Evolutionary conservation across 352 stramenopile genomes (phyloP).

Genomic region (Phytophthora sojae): DNA sequence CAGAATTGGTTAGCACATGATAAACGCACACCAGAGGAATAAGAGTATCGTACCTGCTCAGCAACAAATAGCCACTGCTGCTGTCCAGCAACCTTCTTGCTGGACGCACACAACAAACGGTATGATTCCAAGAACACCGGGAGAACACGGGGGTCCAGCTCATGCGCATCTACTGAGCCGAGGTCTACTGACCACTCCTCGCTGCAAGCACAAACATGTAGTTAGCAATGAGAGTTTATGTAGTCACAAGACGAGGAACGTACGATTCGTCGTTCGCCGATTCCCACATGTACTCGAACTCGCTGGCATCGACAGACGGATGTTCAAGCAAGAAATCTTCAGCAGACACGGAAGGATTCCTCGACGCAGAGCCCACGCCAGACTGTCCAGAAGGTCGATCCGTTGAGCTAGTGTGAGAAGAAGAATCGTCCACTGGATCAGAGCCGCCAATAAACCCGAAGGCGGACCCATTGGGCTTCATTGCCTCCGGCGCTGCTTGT

Average conservation of each 20-base stretch:
- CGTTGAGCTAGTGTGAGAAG: slow-evolving; percentile 51
- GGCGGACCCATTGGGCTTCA: slow-evolving; percentile 52
- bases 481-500: slow-evolving; percentile 21
- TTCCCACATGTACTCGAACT: slow-evolving; percentile 84
- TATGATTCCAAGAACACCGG: slow-evolving; percentile 69
- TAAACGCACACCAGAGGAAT: neutral
- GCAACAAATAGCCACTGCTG: slow-evolving; percentile 84
- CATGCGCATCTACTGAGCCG: slow-evolving; percentile 44
- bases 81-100: slow-evolving; percentile 77
- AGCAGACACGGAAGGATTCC: slow-evolving; percentile 42
- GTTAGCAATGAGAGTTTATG: slow-evolving; percentile 4
- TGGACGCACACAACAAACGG: slow-evolving; percentile 73
- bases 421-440: slow-evolving; percentile 52
- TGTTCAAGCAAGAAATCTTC: slow-evolving; percentile 73
- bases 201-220: slow-evolving; percentile 38
- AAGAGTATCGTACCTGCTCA: slow-evolving; percentile 64
- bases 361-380: slow-evolving; percentile 39
- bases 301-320: slow-evolving; percentile 49
- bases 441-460: slow-evolving; percentile 81
- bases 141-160: slow-evolving; percentile 66
- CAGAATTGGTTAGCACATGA: neutral
- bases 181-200: slow-evolving; percentile 82
- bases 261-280: slow-evolving; percentile 79
- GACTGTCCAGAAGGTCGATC: slow-evolving; percentile 56
- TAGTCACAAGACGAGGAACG: slow-evolving; percentile 17